phyloP scores from a whole-genome alignment of 768 basidiomycete genomes.

The Wakefieldia striispora region DNA sequence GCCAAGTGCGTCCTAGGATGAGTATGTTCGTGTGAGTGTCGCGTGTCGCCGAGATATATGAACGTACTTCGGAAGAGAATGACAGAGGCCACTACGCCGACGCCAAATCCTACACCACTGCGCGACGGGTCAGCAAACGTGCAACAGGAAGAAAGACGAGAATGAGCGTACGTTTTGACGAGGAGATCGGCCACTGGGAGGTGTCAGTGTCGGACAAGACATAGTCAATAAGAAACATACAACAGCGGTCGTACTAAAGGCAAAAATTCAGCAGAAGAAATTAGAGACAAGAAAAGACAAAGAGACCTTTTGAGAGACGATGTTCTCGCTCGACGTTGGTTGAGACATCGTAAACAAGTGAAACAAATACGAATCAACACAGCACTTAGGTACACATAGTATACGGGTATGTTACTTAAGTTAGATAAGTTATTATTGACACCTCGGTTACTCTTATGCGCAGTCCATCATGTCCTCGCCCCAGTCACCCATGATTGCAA shows the following conservation, averaged over 20 bases:
- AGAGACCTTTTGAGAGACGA: constrained; percentile 82
- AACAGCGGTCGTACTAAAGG: constrained; percentile 77
- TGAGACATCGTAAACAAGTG: constrained; percentile 45
- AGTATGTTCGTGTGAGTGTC: constrained; percentile 1
- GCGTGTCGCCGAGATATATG: neutral
- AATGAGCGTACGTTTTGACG: constrained; percentile 72
- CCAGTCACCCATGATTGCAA: constrained; percentile 86
- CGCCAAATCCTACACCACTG: constrained; percentile 87
- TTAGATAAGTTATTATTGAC: no score
- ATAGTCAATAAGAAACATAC: constrained; percentile 52
- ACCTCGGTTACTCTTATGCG: neutral
- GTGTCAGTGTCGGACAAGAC: constrained; percentile 19
- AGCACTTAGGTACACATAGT: neutral
- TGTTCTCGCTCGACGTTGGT: constrained; percentile 83
- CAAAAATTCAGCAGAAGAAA: neutral
- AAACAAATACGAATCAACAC: constrained; percentile 26
- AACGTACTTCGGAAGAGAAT: constrained; percentile 87
- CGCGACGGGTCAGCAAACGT: constrained; percentile 6
- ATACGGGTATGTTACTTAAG: no score
- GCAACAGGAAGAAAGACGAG: neutral
- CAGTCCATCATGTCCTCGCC: constrained; percentile 58
- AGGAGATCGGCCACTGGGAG: constrained; percentile 70
- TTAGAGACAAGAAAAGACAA: neutral
- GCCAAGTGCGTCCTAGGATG: constrained; percentile 82
- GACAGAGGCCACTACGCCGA: constrained; percentile 85